Percentiles rank a stretch among this genome's conserved stretches.
Evolutionary conservation across 495 filamentous ascomycete species (phyloP).

Genomic region (Cercophora sp.): DNA sequence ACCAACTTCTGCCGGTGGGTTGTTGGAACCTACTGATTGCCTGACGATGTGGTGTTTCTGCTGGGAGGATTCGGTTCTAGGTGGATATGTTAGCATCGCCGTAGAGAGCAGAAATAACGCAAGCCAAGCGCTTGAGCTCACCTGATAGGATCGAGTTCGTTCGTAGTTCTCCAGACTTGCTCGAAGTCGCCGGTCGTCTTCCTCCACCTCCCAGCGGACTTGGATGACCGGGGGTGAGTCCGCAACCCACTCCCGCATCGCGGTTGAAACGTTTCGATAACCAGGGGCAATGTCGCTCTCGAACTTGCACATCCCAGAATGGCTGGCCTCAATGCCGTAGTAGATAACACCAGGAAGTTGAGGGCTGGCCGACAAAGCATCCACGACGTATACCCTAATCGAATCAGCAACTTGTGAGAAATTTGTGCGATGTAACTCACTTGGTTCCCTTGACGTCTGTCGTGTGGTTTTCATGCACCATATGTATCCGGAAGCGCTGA

Average conservation of each 20-base stretch:
- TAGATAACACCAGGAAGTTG: slow-evolving; percentile 69
- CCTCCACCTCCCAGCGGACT: slow-evolving; percentile 62
- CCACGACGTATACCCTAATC: slow-evolving; percentile 55
- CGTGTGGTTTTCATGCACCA: slow-evolving; percentile 64
- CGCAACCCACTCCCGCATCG: slow-evolving; percentile 63
- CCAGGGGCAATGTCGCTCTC: slow-evolving; percentile 67
- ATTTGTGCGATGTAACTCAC: slow-evolving; percentile 12
- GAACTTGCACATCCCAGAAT: slow-evolving; percentile 87
- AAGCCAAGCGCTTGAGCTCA: neutral
- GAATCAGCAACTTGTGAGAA: slow-evolving; percentile 7
- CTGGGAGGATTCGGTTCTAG: slow-evolving; percentile 10
- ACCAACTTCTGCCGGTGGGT: slow-evolving; percentile 4
- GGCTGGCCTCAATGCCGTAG: slow-evolving; percentile 76
- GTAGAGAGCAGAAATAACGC: no score
- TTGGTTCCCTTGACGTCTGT: slow-evolving; percentile 62
- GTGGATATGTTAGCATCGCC: neutral
- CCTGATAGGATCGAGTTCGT: slow-evolving; percentile 39
- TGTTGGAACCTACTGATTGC: slow-evolving; percentile 21
- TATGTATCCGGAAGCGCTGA: slow-evolving; percentile 63
- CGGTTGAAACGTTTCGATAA: slow-evolving; percentile 68
- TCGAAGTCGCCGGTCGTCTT: slow-evolving; percentile 45
- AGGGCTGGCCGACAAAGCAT: slow-evolving; percentile 70
- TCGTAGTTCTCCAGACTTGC: slow-evolving; percentile 41
- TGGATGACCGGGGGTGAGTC: slow-evolving; percentile 55
- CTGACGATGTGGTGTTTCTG: slow-evolving; percentile 11